These are phyloP conservation scores for Naganishia onofrii DNA, from an alignment of 768 basidiomycete genomes.

Conservation along the genomic window DNA sequence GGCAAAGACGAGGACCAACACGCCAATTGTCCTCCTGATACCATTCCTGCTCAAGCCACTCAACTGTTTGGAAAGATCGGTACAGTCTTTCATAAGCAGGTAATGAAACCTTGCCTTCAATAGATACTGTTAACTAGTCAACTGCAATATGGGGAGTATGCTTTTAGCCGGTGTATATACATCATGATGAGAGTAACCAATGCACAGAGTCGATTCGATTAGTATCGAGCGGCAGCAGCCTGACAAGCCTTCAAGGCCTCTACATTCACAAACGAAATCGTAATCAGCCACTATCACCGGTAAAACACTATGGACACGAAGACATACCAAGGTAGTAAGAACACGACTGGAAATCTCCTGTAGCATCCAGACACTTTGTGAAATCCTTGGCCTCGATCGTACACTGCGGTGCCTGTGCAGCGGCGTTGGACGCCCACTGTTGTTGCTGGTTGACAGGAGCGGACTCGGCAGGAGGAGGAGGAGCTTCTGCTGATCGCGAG, in stretches of 20 bases:
- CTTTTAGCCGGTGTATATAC: not conserved
- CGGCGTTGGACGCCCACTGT: conserved; percentile 26
- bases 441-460: conserved; percentile 43
- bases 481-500: conserved; percentile 28
- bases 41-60: too few relatives aligned
- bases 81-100: too few relatives aligned
- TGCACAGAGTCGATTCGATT: conserved; percentile 20
- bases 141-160: not conserved
- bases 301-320: conserved; percentile 34
- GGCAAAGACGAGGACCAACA: too few relatives aligned
- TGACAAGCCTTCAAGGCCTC: conserved; percentile 50
- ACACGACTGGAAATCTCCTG: conserved; percentile 48
- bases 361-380: conserved; percentile 52
- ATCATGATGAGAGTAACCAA: not conserved
- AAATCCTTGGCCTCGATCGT: conserved; percentile 52
- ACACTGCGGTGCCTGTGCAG: conserved; percentile 38
- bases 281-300: not conserved
- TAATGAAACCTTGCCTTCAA: too few relatives aligned
- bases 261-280: not conserved
- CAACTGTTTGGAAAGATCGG: too few relatives aligned
- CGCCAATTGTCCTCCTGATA: too few relatives aligned
- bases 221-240: conserved; percentile 51
- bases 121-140: too few relatives aligned
- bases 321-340: conserved; percentile 46
- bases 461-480: conserved; percentile 36